Percentiles rank a stretch among this genome's conserved stretches.
Conservation (phyloP, 306 rosid species). For the Ormosia emarginata region DNA sequence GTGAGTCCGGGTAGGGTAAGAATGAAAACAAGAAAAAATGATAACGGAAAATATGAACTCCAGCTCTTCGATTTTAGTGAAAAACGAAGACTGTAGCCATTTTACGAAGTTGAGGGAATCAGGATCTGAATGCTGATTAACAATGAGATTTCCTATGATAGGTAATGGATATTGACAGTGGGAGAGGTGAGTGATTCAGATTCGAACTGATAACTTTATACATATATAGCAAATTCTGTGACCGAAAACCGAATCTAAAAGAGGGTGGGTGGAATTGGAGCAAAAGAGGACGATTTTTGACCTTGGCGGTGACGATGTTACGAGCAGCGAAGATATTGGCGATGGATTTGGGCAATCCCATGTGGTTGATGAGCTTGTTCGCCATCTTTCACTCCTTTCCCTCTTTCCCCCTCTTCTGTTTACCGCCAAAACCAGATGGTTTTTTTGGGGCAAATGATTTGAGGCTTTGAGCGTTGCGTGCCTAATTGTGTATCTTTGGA, state of each 20-base stretch:
- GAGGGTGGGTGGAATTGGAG: background rate
- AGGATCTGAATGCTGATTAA: background rate
- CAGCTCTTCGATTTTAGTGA: background rate
- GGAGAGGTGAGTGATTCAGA: background rate
- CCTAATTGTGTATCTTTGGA: background rate
- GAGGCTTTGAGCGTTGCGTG: background rate
- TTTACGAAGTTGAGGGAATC: background rate
- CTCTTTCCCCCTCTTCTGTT: background rate
- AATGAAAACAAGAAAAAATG: background rate
- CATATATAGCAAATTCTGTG: background rate
- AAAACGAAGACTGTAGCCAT: background rate
- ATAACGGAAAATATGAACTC: background rate
- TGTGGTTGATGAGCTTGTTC: slow-evolving; percentile 67
- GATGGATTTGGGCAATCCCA: slow-evolving; percentile 67
- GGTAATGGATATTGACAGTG: background rate
- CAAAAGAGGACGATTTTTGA: background rate
- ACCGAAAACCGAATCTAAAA: background rate
- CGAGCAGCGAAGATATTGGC: slow-evolving; percentile 79
- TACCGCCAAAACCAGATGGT: slow-evolving; percentile 39
- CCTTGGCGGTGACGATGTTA: slow-evolving; percentile 81
- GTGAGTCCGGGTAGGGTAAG: background rate
- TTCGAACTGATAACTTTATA: background rate
- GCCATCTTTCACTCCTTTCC: slow-evolving; percentile 39
- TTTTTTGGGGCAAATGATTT: background rate
- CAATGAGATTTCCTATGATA: background rate